Evolutionary conservation across 2,329 filamentous ascomycete species (phyloP).

Genomic region (Emmonsia crescens): DNA sequence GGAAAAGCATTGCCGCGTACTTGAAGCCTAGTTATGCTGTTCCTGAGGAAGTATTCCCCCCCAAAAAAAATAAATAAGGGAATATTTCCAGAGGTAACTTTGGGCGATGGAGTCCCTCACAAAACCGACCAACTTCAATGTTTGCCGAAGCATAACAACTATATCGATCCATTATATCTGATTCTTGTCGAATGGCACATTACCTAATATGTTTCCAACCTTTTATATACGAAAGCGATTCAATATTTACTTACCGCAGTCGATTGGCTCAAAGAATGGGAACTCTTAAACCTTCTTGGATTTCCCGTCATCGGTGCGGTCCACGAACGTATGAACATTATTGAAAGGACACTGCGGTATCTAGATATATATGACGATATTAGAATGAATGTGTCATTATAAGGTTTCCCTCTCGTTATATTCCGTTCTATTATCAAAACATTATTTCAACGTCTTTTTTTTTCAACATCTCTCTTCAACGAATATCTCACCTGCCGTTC

Average conservation of each 20-base stretch:
- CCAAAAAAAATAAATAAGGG: no score
- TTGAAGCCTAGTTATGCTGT: no score
- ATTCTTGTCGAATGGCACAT: background rate
- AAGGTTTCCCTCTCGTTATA: background rate
- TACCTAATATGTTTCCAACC: no score
- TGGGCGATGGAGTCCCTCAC: background rate
- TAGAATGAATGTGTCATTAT: background rate
- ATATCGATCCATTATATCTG: background rate
- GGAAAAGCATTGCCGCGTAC: no score
- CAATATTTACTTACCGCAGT: background rate
- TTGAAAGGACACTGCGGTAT: background rate
- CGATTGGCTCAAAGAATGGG: background rate
- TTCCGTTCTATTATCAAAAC: background rate
- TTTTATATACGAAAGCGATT: background rate
- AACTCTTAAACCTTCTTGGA: background rate
- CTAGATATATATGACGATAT: background rate
- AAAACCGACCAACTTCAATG: background rate
- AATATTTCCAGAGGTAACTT: no score
- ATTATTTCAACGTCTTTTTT: no score
- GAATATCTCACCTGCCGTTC: background rate
- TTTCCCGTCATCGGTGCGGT: background rate
- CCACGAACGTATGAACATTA: background rate
- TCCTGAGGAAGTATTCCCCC: no score
- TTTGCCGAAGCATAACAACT: background rate
- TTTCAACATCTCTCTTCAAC: background rate